Evolutionary conservation across 2,329 filamentous ascomycete species (phyloP).

Genomic region (Diaporthe citri): DNA sequence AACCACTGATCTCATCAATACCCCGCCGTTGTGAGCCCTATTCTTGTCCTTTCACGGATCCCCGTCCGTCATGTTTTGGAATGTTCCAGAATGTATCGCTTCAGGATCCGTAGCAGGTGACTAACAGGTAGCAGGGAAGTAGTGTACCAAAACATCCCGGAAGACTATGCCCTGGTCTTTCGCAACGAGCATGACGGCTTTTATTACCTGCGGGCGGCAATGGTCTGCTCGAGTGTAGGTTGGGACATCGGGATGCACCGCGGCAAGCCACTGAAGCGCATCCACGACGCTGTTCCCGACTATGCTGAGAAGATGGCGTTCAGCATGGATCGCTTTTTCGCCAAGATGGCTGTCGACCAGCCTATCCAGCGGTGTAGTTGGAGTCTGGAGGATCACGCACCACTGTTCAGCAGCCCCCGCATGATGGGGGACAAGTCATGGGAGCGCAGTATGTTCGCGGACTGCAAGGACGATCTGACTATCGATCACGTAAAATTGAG

Average conservation of each 20-base stretch:
- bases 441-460: conserved; percentile 68
- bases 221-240: conserved; percentile 83
- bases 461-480: conserved; percentile 58
- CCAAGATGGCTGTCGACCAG: conserved; percentile 78
- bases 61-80: too few species aligned
- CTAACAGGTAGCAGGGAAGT: conserved; percentile 56
- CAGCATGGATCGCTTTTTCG: conserved; percentile 90
- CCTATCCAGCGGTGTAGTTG: conserved; percentile 89
- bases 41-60: too few species aligned
- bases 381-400: conserved; percentile 82
- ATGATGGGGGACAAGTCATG: conserved; percentile 67
- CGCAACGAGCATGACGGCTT: conserved; percentile 78
- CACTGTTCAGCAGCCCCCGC: conserved; percentile 80
- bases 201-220: conserved; percentile 81
- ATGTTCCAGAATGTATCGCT: too few species aligned
- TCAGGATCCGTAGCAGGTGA: too few species aligned
- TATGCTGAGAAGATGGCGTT: conserved; percentile 91
- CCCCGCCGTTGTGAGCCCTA: conserved; percentile 66
- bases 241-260: conserved; percentile 85
- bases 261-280: conserved; percentile 75
- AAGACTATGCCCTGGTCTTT: conserved; percentile 85
- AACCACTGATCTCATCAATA: conserved; percentile 69
- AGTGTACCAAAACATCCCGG: conserved; percentile 82
- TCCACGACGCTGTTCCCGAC: conserved; percentile 82
- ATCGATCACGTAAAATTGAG: conserved; percentile 75